Percentiles rank a stretch among this genome's conserved stretches.
Evolutionary conservation across 1,284 basidiomycete genomes (phyloP).

Genomic region (Clitocybe nebularis): DNA sequence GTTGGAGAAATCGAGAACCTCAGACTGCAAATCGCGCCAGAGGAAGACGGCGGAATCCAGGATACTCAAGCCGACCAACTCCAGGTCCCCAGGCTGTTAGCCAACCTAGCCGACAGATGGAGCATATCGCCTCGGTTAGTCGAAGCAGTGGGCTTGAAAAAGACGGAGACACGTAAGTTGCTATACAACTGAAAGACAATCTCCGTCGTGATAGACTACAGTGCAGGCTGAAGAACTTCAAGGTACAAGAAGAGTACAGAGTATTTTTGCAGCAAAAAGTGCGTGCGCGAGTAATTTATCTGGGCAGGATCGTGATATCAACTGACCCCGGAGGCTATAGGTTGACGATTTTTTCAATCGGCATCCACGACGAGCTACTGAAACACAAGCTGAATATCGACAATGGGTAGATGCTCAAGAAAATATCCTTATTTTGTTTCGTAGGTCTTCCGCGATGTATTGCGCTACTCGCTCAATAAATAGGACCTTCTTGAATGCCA

Average conservation of each 20-base stretch:
- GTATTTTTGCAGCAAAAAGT: constrained; percentile 62
- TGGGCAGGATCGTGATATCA: neutral
- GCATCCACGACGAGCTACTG: constrained; percentile 25
- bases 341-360: constrained; percentile 41
- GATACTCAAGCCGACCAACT: neutral
- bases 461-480: too few relatives aligned
- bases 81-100: constrained; percentile 1
- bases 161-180: constrained; percentile 65
- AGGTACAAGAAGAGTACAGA: constrained; percentile 61
- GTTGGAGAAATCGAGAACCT: constrained; percentile 10
- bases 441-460: constrained; percentile 36
- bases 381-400: constrained; percentile 30
- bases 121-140: constrained; percentile 64
- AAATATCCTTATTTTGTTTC: constrained; percentile 64
- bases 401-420: constrained; percentile 50
- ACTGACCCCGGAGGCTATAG: constrained; percentile 25
- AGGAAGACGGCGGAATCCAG: constrained; percentile 9
- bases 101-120: constrained; percentile 36
- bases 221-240: constrained; percentile 52
- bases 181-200: constrained; percentile 1
- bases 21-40: neutral
- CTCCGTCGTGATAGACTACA: constrained; percentile 27
- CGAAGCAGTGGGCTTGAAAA: constrained; percentile 68
- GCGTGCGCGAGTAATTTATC: constrained; percentile 4
- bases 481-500: constrained; percentile 23